Percentiles rank a stretch among this genome's conserved stretches.
Evolutionary conservation across 176 grass and related monocot species (phyloP).

Genomic region (Triticum turgidum): DNA sequence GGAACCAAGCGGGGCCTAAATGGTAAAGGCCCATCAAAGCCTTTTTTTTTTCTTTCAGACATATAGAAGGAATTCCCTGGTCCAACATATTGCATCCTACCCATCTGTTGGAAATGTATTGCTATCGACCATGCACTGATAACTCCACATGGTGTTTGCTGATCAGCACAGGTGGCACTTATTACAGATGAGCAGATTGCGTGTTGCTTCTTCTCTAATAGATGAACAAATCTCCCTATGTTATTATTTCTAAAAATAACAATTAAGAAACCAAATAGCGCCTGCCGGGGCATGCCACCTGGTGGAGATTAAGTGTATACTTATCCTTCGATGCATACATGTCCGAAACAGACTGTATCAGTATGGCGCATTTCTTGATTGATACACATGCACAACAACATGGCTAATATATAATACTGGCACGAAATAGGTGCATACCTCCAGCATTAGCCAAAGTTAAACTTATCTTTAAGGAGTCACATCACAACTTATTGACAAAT

Average conservation of each 20-base stretch:
- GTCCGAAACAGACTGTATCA: not conserved
- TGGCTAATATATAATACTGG: not conserved
- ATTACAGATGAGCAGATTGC: not conserved
- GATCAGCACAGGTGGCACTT: not conserved
- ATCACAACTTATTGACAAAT: not conserved
- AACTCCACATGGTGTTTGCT: not conserved
- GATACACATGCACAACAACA: not conserved
- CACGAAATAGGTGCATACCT: not conserved
- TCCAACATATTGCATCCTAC: too few species aligned
- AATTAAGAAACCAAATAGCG: not conserved
- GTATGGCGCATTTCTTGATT: conserved; percentile 26
- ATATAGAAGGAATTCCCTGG: too few species aligned
- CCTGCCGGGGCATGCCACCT: not conserved
- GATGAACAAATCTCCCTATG: too few species aligned
- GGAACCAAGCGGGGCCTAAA: too few species aligned
- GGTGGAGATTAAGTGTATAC: not conserved
- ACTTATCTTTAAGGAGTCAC: not conserved
- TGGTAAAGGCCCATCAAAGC: too few species aligned
- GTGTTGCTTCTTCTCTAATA: not conserved
- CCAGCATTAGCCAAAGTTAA: not conserved
- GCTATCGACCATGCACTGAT: not conserved
- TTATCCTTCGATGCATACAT: not conserved
- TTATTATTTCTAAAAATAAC: too few species aligned
- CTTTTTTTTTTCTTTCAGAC: too few species aligned
- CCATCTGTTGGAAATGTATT: too few species aligned